Percentiles rank a stretch among this genome's conserved stretches.
These are phyloP conservation scores for Botrytis porri DNA, from an alignment of 2,329 filamentous ascomycete species.

Conservation along the genomic window DNA sequence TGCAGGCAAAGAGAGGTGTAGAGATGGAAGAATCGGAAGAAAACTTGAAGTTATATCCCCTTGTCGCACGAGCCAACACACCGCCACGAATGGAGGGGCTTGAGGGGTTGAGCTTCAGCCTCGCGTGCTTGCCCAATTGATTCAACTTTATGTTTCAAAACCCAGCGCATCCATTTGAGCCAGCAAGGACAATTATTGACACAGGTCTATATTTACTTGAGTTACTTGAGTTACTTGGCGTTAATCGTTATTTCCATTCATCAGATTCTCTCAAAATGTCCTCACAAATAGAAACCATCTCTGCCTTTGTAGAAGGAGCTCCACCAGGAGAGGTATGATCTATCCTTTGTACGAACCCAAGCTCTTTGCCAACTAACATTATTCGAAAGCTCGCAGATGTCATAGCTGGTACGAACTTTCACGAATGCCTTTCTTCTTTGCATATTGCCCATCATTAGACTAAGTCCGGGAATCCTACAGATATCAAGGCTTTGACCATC, in stretches of 20 bases:
- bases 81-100: slow-evolving; percentile 14
- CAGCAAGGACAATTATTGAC: slow-evolving; percentile 9
- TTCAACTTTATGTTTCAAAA: slow-evolving; percentile 13
- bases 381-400: slow-evolving; percentile 75
- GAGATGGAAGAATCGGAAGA: neutral
- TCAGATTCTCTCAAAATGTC: slow-evolving; percentile 28
- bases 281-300: slow-evolving; percentile 57
- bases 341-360: neutral
- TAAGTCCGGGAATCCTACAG: slow-evolving; percentile 45
- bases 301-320: slow-evolving; percentile 88
- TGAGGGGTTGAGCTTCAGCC: slow-evolving; percentile 2
- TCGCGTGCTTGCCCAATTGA: slow-evolving; percentile 15
- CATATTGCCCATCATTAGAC: neutral
- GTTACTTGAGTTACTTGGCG: slow-evolving; percentile 1
- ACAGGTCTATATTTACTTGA: neutral
- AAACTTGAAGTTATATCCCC: neutral
- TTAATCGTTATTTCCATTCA: neutral
- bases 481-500: slow-evolving; percentile 82
- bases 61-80: neutral
- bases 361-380: slow-evolving; percentile 27
- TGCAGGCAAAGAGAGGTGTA: neutral
- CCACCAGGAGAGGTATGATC: slow-evolving; percentile 86
- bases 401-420: slow-evolving; percentile 63
- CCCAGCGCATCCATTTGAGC: slow-evolving; percentile 10
- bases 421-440: neutral